Conservation (phyloP, 176 grass and related monocot species). For the Juncus effusus region DNA sequence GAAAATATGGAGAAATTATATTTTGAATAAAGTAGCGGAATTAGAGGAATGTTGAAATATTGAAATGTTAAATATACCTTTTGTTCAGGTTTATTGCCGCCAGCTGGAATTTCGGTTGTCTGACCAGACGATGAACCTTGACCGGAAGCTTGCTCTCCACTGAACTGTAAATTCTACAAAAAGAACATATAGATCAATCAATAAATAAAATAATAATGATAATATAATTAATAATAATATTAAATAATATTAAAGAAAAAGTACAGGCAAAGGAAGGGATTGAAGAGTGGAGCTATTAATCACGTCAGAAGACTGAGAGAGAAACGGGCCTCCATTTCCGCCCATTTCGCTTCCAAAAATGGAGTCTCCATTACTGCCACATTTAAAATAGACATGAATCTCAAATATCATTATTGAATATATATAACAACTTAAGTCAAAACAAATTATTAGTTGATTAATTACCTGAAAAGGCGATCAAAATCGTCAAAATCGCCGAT, state of each 20-base stretch:
- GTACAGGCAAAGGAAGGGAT: conserved; percentile 56
- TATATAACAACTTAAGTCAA: conserved; percentile 14
- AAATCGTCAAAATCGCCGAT: conserved; percentile 82
- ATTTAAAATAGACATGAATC: conserved; percentile 1
- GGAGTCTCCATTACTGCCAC: conserved; percentile 59
- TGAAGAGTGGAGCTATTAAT: conserved; percentile 53
- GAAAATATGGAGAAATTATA: conserved; percentile 9
- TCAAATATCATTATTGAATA: neutral
- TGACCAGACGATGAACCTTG: conserved; percentile 46
- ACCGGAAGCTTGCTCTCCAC: conserved; percentile 49
- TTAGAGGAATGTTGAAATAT: too few relatives aligned
- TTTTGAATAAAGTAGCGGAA: too few relatives aligned
- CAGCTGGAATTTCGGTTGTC: conserved; percentile 40
- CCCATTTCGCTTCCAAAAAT: conserved; percentile 75
- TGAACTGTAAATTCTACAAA: conserved; percentile 44
- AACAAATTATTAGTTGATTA: conserved; percentile 22
- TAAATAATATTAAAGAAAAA: conserved; percentile 27
- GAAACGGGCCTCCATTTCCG: conserved; percentile 54
- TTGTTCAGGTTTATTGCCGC: conserved; percentile 45
- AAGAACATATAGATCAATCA: neutral
- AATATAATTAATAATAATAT: conserved; percentile 17
- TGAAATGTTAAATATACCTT: conserved; percentile 38
- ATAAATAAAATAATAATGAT: conserved; percentile 4
- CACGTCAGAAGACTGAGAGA: conserved; percentile 54
- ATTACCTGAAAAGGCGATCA: conserved; percentile 88